A percentile compares a stretch with the other conserved stretches of the same genome.
phyloP scores from a whole-genome alignment of 1,284 basidiomycete genomes.

The Rhodotorula sp. region DNA sequence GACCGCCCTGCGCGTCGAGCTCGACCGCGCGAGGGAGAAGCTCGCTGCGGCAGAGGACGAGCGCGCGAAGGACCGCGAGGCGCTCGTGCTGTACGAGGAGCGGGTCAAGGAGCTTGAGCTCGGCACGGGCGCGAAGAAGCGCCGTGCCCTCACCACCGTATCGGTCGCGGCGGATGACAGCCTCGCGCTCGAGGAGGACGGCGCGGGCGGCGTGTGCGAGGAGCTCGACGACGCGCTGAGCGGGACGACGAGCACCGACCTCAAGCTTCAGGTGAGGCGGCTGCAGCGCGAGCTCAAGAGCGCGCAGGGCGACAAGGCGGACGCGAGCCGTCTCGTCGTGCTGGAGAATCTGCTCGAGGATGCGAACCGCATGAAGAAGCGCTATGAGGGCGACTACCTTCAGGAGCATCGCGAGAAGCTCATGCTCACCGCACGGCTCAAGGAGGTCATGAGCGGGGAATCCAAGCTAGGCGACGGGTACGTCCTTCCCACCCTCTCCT shows the following conservation, averaged over 20 bases:
- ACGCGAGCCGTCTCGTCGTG: constrained; percentile 72
- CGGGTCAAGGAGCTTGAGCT: constrained; percentile 86
- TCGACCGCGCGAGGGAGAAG: constrained; percentile 71
- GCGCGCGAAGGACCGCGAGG: constrained; percentile 75
- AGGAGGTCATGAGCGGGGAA: constrained; percentile 84
- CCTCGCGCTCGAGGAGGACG: constrained; percentile 21
- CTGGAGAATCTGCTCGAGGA: constrained; percentile 89
- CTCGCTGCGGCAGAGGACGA: constrained; percentile 65
- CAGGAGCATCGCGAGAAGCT: constrained; percentile 80
- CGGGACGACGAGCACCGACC: constrained; percentile 84
- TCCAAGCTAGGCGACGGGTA: constrained; percentile 74
- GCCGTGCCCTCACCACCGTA: constrained; percentile 28
- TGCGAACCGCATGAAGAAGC: constrained; percentile 80
- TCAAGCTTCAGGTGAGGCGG: constrained; percentile 80
- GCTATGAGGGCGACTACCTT: constrained; percentile 88
- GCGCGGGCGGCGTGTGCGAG: constrained; percentile 63
- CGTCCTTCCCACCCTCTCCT: constrained; percentile 41
- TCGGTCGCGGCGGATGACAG: constrained; percentile 55
- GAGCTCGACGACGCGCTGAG: constrained; percentile 82
- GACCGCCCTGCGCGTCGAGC: constrained; percentile 70
- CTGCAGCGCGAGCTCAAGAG: constrained; percentile 80
- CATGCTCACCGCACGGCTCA: constrained; percentile 75
- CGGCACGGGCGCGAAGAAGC: constrained; percentile 29
- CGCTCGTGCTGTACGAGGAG: constrained; percentile 85
- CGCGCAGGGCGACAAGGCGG: constrained; percentile 70